Evolutionary conservation across 805 yeast genomes (phyloP), one percentile per base, ranked within the genome.

Genomic region (Cyberlindnera galapagoensis): DNA sequence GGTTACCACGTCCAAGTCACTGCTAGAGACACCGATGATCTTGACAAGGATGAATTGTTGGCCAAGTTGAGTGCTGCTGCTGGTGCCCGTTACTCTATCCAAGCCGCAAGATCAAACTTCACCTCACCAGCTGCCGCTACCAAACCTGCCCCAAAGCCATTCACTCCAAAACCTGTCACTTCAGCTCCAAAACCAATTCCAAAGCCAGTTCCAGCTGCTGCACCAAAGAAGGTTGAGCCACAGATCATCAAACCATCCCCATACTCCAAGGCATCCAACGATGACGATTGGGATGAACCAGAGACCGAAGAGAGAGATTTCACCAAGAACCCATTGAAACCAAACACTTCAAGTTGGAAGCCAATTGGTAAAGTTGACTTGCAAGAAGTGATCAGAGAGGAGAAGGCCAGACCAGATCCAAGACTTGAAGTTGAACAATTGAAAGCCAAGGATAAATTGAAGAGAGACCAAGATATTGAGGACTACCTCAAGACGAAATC

Each of bases 1-100:
- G 94, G 95, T 28, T 92, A 90, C 61, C 98, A 92, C 55, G 88
- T 92, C 34, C 97, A 92, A 60, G 78, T 92, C 44, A 87, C 96
- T 30, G 97, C 97, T n/a, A 77, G 97, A 61, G 94, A 85, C 52
- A 66, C 73, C 26, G 95, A 87, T 51, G 98, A 92, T 57, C 69
- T 94, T 54, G 83, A 85, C 47, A 81, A 82, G 26, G 69, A 69
- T 17, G 94, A 82, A 38, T 71, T 92, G 36, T 57, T 86, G 45
- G 67, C 74, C 26, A 78, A 85, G 43, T 77, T 92, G 30, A 77
- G 84, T 43, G 81, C 85, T 44, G 96, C 97, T 21, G 83, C 97
- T 3, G 98, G 98, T 49, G 95, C 98, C 12, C 78, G 95, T 52
- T 92, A 92, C 62, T 79, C 92, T 5, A 72, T 74, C 34, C 84